phyloP scores from a whole-genome alignment of 2,329 filamentous ascomycete genomes.

The Harringtonia aguacate region DNA sequence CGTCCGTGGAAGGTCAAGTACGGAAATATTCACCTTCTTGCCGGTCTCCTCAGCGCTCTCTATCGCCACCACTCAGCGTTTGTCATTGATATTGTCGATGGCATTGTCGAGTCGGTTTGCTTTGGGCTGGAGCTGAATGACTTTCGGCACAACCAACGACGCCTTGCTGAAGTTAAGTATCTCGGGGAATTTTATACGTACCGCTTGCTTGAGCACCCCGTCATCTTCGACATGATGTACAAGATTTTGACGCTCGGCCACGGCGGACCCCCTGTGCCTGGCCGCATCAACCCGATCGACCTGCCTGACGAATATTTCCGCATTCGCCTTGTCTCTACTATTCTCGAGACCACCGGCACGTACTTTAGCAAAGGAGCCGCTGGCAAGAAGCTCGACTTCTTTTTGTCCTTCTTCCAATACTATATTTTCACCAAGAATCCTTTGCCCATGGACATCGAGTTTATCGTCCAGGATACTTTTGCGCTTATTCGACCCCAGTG shows the following conservation, averaged over 20 bases:
- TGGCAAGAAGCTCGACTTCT: constrained; percentile 97
- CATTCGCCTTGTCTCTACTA: constrained; percentile 76
- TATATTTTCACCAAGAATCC: constrained; percentile 87
- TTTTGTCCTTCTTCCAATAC: constrained; percentile 94
- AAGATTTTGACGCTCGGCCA: constrained; percentile 91
- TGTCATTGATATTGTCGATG: constrained; percentile 83
- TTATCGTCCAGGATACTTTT: constrained; percentile 88
- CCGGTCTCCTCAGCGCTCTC: constrained; percentile 77
- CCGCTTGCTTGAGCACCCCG: constrained; percentile 86
- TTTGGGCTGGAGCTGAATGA: constrained; percentile 91
- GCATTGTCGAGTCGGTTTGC: constrained; percentile 76
- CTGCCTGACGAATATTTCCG: constrained; percentile 92
- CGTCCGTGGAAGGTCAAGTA: constrained; percentile 97
- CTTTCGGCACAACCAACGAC: constrained; percentile 92
- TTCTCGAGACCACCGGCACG: constrained; percentile 90
- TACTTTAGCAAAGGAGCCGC: constrained; percentile 91
- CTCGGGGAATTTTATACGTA: constrained; percentile 96
- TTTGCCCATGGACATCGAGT: constrained; percentile 94
- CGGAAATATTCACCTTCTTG: constrained; percentile 88
- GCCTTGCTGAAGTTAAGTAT: constrained; percentile 93
- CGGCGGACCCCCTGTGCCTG: constrained; percentile 71
- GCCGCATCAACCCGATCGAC: constrained; percentile 67
- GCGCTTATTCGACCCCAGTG: constrained; percentile 79
- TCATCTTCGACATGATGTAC: constrained; percentile 93
- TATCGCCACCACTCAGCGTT: constrained; percentile 90